These are phyloP conservation scores for Myriosclerotinia curreyana DNA, from an alignment of 2,329 filamentous ascomycete species.

Conservation along the genomic window DNA sequence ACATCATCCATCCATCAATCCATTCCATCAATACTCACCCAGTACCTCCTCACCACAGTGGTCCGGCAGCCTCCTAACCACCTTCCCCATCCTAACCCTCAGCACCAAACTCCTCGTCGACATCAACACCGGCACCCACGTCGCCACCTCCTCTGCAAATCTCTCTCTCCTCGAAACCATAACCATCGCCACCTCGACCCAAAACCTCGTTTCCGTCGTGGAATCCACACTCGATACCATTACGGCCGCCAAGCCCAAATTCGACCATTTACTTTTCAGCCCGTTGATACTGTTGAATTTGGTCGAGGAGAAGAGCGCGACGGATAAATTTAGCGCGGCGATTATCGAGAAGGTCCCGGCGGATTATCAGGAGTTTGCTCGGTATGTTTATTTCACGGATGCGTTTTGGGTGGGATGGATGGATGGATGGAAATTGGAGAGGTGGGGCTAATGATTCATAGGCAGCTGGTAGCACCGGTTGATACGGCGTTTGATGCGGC, in stretches of 20 bases:
- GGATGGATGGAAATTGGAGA: background rate
- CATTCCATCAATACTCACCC: background rate
- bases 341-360: slow-evolving; percentile 28
- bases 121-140: slow-evolving; percentile 43
- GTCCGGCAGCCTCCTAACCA: slow-evolving; percentile 1
- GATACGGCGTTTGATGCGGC: slow-evolving; percentile 55
- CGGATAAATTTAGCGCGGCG: slow-evolving; percentile 33
- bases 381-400: slow-evolving; percentile 11
- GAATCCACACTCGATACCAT: slow-evolving; percentile 45
- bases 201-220: slow-evolving; percentile 48
- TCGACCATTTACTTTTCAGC: slow-evolving; percentile 43
- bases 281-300: slow-evolving; percentile 47
- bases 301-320: slow-evolving; percentile 43
- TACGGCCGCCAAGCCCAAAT: slow-evolving; percentile 43
- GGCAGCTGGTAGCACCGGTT: slow-evolving; percentile 42
- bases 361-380: slow-evolving; percentile 20
- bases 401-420: background rate
- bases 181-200: slow-evolving; percentile 42
- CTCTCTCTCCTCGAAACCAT: slow-evolving; percentile 44
- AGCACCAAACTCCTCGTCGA: slow-evolving; percentile 43
- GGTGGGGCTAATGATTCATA: background rate
- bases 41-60: background rate
- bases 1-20: too few species aligned
- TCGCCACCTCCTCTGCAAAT: slow-evolving; percentile 41
- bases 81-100: slow-evolving; percentile 15